These are phyloP conservation scores for Sechiopsis laciniata DNA, from an alignment of 306 rosid species.

Conservation along the genomic window DNA sequence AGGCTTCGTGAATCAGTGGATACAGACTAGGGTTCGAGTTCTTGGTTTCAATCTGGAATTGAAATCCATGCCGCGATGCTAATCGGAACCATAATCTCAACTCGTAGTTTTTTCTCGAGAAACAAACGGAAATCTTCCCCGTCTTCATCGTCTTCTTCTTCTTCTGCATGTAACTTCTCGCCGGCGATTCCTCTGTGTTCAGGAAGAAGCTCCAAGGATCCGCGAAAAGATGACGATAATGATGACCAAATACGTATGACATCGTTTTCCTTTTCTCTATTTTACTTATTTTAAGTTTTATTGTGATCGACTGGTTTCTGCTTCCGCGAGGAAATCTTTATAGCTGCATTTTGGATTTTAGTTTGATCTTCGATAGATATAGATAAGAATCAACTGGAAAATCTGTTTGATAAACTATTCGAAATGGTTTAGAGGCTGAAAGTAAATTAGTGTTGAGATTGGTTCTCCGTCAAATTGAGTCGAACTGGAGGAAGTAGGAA, in stretches of 20 bases:
- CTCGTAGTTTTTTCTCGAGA: constrained; percentile 34
- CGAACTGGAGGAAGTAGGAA: not conserved
- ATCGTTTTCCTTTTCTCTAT: not conserved
- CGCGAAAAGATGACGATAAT: constrained; percentile 34
- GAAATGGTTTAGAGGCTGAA: not conserved
- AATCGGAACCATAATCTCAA: constrained; percentile 32
- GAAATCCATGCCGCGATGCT: not conserved
- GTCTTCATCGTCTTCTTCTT: not conserved
- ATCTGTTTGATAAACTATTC: not conserved
- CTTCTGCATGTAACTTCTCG: not conserved
- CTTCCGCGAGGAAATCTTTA: not conserved
- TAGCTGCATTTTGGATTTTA: not conserved
- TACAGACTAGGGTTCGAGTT: not conserved
- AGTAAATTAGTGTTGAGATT: not conserved
- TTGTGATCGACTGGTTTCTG: not conserved
- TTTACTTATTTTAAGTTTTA: not conserved
- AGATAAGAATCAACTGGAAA: not conserved
- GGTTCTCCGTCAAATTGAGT: not conserved
- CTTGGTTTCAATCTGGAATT: not conserved
- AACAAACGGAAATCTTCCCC: constrained; percentile 20
- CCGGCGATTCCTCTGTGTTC: constrained; percentile 39
- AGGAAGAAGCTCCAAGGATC: constrained; percentile 38
- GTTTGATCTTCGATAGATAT: not conserved
- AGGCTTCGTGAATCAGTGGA: too few species aligned
- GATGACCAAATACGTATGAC: constrained; percentile 35